Base-by-base conservation (phyloP, 805 yeast genomes). In the Komagataella ulmi region DNA sequence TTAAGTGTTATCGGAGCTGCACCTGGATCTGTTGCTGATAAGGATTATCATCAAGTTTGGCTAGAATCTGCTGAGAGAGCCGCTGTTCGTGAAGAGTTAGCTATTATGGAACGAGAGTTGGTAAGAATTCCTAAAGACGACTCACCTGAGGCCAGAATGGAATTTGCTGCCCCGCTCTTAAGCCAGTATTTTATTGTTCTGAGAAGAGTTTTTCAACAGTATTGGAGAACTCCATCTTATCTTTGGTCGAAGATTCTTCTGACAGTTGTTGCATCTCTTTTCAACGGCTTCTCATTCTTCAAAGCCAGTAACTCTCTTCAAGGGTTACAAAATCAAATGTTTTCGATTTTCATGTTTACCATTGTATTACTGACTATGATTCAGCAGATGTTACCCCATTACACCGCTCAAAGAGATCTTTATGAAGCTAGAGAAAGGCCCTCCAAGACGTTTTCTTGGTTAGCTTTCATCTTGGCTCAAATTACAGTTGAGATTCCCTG, bases 281-380 rank as follows among this genome's bases (percentile, higher is more conserved):
- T 82, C 69, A 81, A 80, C 58, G 88, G 88, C 56, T 80, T 83
- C 61, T 76, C 87, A 5, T 81, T 81, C 66, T 82, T 76, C 66
- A 81, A 80, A 54, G 85, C 88, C 43, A 70, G 72, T 52, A 73
- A 73, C 21, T 75, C 88, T 12, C 62, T 73, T 48, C 88, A 79
- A 66, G 82, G 87, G 61, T 64, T 87, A 59, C 96, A 88, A 65
- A 86, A 87, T 66, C 93, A 84, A 69, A 81, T 85, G 88, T 78
- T 84, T 58, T 72, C 89, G 2, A 61, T 83, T 47, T 86, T 86
- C 69, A 82, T 85, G 88, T 75, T 80, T 59, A 62, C 78, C 45
- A 72, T 78, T 58, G 69, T 76, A 49, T 72, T 80, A 66, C 73
- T 74, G 56, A 80, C 85, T 21, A 59, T 81, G 58, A 61, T 80